These are phyloP conservation scores for Tephrocybe sp. DNA, from an alignment of 768 basidiomycete species.

Conservation along the genomic window DNA sequence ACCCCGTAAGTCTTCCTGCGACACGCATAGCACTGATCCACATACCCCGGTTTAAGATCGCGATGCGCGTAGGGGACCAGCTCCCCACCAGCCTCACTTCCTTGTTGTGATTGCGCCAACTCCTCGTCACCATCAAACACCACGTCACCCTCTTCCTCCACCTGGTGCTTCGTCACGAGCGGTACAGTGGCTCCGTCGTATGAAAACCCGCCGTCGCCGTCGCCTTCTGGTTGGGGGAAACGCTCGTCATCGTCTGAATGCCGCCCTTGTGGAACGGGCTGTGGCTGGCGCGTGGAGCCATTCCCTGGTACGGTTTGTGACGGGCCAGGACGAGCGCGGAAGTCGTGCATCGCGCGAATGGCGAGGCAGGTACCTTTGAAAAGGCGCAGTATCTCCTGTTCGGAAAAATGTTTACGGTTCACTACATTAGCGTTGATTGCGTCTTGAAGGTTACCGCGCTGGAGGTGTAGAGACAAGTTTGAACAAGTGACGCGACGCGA, in stretches of 20 bases:
- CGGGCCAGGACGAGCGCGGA: constrained; percentile 55
- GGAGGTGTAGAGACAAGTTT: constrained; percentile 3
- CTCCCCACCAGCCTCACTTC: constrained; percentile 38
- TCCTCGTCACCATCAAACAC: constrained; percentile 87
- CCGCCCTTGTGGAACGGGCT: constrained; percentile 25
- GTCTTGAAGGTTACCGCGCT: constrained; percentile 95
- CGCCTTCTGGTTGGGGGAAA: constrained; percentile 75
- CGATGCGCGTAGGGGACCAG: constrained; percentile 92
- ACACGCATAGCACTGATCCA: constrained; percentile 7
- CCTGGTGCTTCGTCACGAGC: constrained; percentile 53
- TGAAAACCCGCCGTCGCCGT: constrained; percentile 73
- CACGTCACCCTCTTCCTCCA: constrained; percentile 56
- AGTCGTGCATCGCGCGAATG: constrained; percentile 92
- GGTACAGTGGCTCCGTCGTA: constrained; percentile 62
- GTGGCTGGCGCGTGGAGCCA: constrained; percentile 19
- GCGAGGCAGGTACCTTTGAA: constrained; percentile 96
- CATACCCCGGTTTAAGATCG: constrained; percentile 94
- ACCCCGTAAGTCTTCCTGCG: neutral
- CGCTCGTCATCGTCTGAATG: constrained; percentile 63
- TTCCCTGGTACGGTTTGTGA: constrained; percentile 17
- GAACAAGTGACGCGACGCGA: neutral
- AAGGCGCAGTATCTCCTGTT: constrained; percentile 83
- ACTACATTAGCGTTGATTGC: constrained; percentile 85
- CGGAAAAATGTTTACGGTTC: constrained; percentile 80
- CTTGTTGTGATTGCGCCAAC: constrained; percentile 40